These are phyloP conservation scores for Phycomyces blakesleeanus DNA, from an alignment of 192 early-diverging fungal species.

Conservation along the genomic window DNA sequence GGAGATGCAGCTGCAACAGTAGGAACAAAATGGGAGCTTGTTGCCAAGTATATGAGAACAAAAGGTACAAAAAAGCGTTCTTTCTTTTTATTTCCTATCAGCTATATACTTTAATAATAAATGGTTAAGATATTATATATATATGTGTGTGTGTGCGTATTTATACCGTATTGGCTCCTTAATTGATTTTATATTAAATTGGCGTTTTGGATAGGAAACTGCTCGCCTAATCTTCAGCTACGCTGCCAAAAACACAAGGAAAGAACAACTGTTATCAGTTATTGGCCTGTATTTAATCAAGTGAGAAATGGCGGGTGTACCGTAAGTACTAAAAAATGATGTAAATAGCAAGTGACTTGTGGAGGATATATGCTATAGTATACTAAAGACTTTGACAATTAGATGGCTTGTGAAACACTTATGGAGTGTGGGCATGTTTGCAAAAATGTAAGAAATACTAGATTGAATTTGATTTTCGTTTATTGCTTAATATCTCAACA, in stretches of 20 bases:
- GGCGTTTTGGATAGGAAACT: background rate
- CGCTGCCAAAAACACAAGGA: conserved; percentile 6
- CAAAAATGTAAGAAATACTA: conserved; percentile 9
- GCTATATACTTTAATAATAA: too few species aligned
- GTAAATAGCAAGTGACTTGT: background rate
- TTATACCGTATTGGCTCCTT: too few species aligned
- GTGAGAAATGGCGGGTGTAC: conserved; percentile 24
- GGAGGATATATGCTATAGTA: background rate
- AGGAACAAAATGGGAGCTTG: background rate
- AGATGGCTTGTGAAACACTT: conserved; percentile 12
- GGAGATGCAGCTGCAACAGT: conserved; percentile 3
- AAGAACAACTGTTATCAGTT: background rate
- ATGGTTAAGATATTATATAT: too few species aligned
- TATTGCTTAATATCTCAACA: too few species aligned
- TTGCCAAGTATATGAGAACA: conserved; percentile 15
- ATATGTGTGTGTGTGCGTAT: too few species aligned
- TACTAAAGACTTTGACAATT: background rate
- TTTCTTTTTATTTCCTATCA: background rate
- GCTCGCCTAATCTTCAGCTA: conserved; percentile 1
- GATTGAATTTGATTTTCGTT: background rate
- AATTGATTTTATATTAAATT: too few species aligned
- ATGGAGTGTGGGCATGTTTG: conserved; percentile 27
- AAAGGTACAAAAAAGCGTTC: background rate
- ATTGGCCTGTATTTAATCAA: conserved; percentile 8
- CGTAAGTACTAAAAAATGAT: background rate